These are phyloP conservation scores for Exophiala sideris DNA, from an alignment of 2,329 filamentous ascomycete species.

Conservation along the genomic window DNA sequence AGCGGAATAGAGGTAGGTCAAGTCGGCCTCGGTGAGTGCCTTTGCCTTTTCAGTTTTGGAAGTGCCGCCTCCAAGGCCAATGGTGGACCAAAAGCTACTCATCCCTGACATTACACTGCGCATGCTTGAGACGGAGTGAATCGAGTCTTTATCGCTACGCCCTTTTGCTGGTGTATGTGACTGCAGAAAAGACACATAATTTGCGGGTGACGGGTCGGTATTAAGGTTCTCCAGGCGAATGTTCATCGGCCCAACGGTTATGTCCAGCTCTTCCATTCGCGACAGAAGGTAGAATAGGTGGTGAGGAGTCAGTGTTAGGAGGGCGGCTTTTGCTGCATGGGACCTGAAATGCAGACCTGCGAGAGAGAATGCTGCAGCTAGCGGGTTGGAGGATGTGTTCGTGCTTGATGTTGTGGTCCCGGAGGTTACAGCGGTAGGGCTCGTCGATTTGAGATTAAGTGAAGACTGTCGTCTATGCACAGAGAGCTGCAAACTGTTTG, in stretches of 20 bases:
- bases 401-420: slow-evolving; percentile 50
- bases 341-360: slow-evolving; percentile 82
- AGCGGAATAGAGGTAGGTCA: slow-evolving; percentile 95
- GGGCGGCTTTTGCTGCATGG: slow-evolving; percentile 80
- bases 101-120: slow-evolving; percentile 97
- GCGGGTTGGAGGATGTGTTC: slow-evolving; percentile 66
- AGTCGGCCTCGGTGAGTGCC: slow-evolving; percentile 75
- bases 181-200: slow-evolving; percentile 88
- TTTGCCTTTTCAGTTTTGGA: slow-evolving; percentile 89
- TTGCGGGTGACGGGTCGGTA: slow-evolving; percentile 77
- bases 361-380: slow-evolving; percentile 82
- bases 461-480: slow-evolving; percentile 53
- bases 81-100: slow-evolving; percentile 85
- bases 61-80: slow-evolving; percentile 73
- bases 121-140: slow-evolving; percentile 93
- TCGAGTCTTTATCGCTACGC: slow-evolving; percentile 80
- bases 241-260: slow-evolving; percentile 92
- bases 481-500: slow-evolving; percentile 87
- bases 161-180: slow-evolving; percentile 72
- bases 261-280: slow-evolving; percentile 87
- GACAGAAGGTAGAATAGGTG: slow-evolving; percentile 96
- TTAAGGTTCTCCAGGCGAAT: slow-evolving; percentile 92
- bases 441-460: slow-evolving; percentile 61
- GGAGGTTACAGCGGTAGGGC: slow-evolving; percentile 57
- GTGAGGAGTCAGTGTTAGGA: slow-evolving; percentile 88